Percentiles rank a stretch among this genome's conserved stretches.
Conservation (phyloP, 805 yeast genomes). For the Candida coquimbonensis region DNA sequence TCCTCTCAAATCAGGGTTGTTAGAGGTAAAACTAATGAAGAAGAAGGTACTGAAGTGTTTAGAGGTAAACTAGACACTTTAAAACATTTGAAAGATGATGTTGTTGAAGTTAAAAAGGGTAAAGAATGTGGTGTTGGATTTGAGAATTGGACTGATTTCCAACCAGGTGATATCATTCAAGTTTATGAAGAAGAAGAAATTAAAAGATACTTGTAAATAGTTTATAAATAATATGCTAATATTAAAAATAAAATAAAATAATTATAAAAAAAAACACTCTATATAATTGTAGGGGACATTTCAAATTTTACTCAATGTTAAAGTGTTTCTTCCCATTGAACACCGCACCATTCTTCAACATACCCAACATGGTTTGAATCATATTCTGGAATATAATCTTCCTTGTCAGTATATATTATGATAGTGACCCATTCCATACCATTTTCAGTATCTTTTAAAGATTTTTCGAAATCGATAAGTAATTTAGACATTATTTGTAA, state of each 20-base stretch:
- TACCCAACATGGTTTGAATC: conserved; percentile 71
- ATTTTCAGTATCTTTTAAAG: conserved; percentile 34
- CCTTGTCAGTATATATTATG: conserved; percentile 67
- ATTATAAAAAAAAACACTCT: not conserved
- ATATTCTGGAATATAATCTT: conserved; percentile 51
- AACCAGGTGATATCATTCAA: conserved; percentile 70
- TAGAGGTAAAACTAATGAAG: conserved; percentile 25
- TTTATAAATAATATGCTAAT: not conserved
- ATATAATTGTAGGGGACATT: not conserved
- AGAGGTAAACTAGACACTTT: conserved; percentile 65
- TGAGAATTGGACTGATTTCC: conserved; percentile 57
- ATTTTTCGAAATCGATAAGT: conserved; percentile 70
- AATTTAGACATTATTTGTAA: conserved; percentile 92
- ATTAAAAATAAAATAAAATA: not conserved
- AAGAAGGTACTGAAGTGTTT: conserved; percentile 35
- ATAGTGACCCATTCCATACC: conserved; percentile 99
- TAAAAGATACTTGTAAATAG: conserved; percentile 37
- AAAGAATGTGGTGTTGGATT: conserved; percentile 85
- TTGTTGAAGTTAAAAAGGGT: conserved; percentile 71
- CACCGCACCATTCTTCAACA: conserved; percentile 73
- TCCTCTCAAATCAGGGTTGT: conserved; percentile 51
- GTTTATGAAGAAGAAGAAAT: conserved; percentile 60
- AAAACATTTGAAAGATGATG: conserved; percentile 78
- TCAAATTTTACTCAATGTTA: not conserved
- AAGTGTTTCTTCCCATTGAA: conserved; percentile 68